Percentiles rank a stretch among this genome's conserved stretches.
Conservation (phyloP, 352 stramenopile genomes). For the Phytopythium ostracodes region DNA sequence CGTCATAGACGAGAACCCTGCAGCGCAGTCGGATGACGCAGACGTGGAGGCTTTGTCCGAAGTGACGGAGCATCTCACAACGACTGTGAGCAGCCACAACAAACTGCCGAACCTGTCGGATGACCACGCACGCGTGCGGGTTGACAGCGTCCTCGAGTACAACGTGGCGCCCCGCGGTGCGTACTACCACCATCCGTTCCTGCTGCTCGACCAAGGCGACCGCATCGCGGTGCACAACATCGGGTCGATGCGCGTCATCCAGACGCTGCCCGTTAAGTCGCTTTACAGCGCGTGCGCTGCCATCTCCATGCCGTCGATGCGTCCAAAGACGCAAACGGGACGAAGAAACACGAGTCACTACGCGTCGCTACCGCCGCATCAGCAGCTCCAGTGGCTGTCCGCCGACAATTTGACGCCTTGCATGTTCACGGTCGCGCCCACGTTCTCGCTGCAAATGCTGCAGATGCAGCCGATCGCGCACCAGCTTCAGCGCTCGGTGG, state of each 20-base stretch:
- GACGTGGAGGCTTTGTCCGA: constrained; percentile 16
- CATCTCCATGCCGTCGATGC: constrained; percentile 7
- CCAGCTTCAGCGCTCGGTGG: constrained; percentile 42
- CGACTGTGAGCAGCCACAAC: background rate
- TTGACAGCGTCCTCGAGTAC: constrained; percentile 47
- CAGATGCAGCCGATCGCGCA: constrained; percentile 51
- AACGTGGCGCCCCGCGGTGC: constrained; percentile 32
- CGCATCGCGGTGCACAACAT: constrained; percentile 61
- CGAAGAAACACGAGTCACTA: background rate
- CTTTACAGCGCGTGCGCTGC: constrained; percentile 33
- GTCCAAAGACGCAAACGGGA: constrained; percentile 1
- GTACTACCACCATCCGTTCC: constrained; percentile 63
- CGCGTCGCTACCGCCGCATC: background rate
- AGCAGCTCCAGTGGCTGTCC: constrained; percentile 7
- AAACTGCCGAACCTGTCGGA: constrained; percentile 36
- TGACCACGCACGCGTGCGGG: constrained; percentile 36
- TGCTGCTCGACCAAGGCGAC: constrained; percentile 61
- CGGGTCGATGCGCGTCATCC: constrained; percentile 44
- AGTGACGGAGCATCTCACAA: constrained; percentile 10
- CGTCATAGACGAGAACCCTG: background rate
- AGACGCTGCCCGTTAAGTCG: constrained; percentile 53
- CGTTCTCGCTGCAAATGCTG: constrained; percentile 45
- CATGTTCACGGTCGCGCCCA: constrained; percentile 35
- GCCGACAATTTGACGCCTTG: constrained; percentile 22
- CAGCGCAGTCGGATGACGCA: background rate